Base-by-base conservation (phyloP, 805 yeast genomes). In the Kluyveromyces aestuarii region DNA sequence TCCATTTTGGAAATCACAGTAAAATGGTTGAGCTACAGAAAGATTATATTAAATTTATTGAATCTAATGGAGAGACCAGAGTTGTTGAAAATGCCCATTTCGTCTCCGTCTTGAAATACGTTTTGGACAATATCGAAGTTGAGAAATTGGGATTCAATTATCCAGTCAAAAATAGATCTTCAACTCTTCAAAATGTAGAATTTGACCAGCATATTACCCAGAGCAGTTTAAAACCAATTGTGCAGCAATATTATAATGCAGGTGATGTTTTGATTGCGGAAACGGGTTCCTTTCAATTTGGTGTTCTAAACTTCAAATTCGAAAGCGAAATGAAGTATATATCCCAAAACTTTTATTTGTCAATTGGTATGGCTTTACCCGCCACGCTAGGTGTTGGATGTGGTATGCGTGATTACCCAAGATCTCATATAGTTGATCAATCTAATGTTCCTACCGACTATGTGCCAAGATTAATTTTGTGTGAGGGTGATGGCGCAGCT, bases 401-500 rank as follows among this genome's bases (percentile, higher is more conserved):
- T 48, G 96, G 91, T 0, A 70, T 77, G 67, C 72, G 74, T 45
- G 95, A 85, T 58, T 61, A 56, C 45, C 66, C 67, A 35, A 44
- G 51, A 17, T 30, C 37, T 21, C 66, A 61, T 50, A 55, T 73
- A 44, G 60, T 57, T 40, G 69, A 71, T 6, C 30, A 43, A 3
- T 35, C 39, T 13, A 37, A 41, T n/a, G 39, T 42, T 4, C 38
- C 56, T 36, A 53, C 57, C 11, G 57, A 58, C 39, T 60, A 60
- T 37, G 46, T 58, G 2, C 75, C 81, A 33, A 76, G 95, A 57
- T 72, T 89, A 42, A 72, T 87, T 18, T 70, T 89, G 21, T 68
- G 87, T 16, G 89, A 86, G 71, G 96, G 97, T 48, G 97, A 90
- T 64, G 97, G 97, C 1, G 82, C 96, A 2, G 91, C 96, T 2